These are phyloP conservation scores for Leccinum sublutescens DNA, from an alignment of 768 basidiomycete genomes.

Conservation along the genomic window DNA sequence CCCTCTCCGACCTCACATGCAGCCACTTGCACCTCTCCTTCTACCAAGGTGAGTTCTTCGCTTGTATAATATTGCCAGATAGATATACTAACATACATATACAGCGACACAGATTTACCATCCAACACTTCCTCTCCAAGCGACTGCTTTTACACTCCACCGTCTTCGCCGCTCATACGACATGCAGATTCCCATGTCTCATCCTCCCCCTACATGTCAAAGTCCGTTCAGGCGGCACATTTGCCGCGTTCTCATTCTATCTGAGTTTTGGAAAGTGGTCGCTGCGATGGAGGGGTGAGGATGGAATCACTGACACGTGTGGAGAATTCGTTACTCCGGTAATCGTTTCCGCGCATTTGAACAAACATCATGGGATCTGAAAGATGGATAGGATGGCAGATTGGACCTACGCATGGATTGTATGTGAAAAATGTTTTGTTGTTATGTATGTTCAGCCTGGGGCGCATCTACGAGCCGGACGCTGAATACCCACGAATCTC, in stretches of 20 bases:
- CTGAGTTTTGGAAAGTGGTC: not conserved
- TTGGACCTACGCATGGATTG: not conserved
- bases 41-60: not conserved
- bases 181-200: not conserved
- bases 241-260: not conserved
- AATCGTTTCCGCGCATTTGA: too few relatives aligned
- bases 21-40: not conserved
- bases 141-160: not conserved
- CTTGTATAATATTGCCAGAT: too few relatives aligned
- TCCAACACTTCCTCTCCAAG: not conserved
- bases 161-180: not conserved
- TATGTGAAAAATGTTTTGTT: not conserved
- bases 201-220: not conserved
- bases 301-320: not conserved
- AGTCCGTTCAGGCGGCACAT: not conserved
- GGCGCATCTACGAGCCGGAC: not conserved
- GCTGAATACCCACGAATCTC: not conserved
- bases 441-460: not conserved
- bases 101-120: not conserved
- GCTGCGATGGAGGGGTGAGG: not conserved
- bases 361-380: not conserved
- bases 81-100: too few relatives aligned
- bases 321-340: too few relatives aligned
- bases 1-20: not conserved
- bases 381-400: not conserved